phyloP scores from a whole-genome alignment of 1,284 basidiomycete genomes.

The Microbotryum silenes-acaulis region DNA sequence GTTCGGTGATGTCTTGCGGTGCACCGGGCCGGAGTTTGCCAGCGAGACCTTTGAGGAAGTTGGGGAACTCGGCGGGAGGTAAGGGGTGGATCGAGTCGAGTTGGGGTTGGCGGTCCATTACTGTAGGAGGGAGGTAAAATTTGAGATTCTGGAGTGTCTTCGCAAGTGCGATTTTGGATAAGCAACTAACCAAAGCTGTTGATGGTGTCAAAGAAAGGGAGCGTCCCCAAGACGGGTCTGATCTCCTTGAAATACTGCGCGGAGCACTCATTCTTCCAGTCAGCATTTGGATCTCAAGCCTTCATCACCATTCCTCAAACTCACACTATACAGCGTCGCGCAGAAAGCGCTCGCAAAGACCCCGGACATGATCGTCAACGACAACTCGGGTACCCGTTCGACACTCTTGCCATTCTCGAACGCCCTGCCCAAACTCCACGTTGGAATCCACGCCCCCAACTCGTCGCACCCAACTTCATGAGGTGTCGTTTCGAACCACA shows the following conservation, averaged over 20 bases:
- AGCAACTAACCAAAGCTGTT: conserved; percentile 35
- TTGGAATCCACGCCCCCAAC: conserved; percentile 46
- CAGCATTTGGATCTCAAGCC: background rate
- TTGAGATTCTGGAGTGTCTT: background rate
- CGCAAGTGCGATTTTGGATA: too few species aligned
- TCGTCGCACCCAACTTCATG: conserved; percentile 46
- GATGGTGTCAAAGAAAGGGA: conserved; percentile 43
- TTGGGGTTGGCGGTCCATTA: conserved; percentile 40
- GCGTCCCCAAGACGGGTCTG: conserved; percentile 40
- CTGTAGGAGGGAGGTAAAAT: background rate
- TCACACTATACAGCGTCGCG: conserved; percentile 41
- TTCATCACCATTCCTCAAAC: background rate
- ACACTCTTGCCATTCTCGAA: conserved; percentile 42
- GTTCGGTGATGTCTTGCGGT: conserved; percentile 40
- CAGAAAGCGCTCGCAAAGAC: conserved; percentile 47
- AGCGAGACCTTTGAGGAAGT: conserved; percentile 44
- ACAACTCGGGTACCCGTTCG: conserved; percentile 44
- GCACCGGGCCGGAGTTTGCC: conserved; percentile 41
- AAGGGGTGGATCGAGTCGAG: conserved; percentile 45
- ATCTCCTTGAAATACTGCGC: conserved; percentile 45
- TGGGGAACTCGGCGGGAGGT: conserved; percentile 43
- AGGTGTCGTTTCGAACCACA: conserved; percentile 46
- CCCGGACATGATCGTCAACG: conserved; percentile 43
- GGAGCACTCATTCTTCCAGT: background rate
- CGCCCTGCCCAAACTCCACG: conserved; percentile 44